These are phyloP conservation scores for Vitellaria paradoxa DNA, from an alignment of 179 eudicot species.

Conservation along the genomic window DNA sequence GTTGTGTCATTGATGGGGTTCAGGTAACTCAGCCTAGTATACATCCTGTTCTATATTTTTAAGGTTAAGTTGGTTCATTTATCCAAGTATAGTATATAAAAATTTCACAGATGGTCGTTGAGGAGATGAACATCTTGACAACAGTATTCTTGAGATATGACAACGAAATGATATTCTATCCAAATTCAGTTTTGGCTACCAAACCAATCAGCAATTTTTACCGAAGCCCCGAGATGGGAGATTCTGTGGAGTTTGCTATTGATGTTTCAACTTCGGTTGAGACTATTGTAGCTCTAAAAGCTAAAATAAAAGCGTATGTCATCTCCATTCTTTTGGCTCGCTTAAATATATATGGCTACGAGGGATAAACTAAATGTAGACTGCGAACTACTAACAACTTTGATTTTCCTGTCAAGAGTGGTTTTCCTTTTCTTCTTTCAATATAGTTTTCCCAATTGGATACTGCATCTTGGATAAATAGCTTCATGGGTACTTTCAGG, in stretches of 20 bases:
- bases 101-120: constrained; percentile 52
- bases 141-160: constrained; percentile 66
- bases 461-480: background rate
- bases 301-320: constrained; percentile 54
- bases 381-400: too few relatives aligned
- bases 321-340: background rate
- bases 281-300: constrained; percentile 54
- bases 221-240: constrained; percentile 68
- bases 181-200: constrained; percentile 63
- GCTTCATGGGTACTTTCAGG: constrained; percentile 31
- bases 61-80: background rate
- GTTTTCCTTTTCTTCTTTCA: background rate
- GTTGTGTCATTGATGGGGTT: constrained; percentile 58
- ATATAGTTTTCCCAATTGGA: background rate
- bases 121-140: constrained; percentile 81
- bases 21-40: constrained; percentile 36
- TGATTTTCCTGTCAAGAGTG: too few relatives aligned
- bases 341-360: background rate
- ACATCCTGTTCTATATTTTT: background rate
- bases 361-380: background rate
- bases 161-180: constrained; percentile 67
- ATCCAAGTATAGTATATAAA: background rate
- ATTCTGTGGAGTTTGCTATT: constrained; percentile 59
- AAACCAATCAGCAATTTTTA: constrained; percentile 75
- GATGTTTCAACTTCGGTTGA: constrained; percentile 57